phyloP scores from a whole-genome alignment of 2,329 filamentous ascomycete species.

The Aspergillus sp. region DNA sequence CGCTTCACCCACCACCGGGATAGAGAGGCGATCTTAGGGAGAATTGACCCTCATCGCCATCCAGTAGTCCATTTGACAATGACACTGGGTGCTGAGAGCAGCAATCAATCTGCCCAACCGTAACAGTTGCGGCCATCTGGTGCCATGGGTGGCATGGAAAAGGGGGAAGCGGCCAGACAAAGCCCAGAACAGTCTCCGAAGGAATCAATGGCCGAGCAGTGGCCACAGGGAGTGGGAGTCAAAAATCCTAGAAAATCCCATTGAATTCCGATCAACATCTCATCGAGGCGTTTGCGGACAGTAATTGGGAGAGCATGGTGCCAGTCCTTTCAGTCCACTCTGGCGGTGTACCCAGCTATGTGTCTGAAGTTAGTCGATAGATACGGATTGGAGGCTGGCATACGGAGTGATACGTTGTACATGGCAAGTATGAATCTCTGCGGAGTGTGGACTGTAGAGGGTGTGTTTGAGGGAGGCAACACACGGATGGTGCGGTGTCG shows the following conservation, averaged over 20 bases:
- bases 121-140: not conserved
- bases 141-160: constrained; percentile 8
- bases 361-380: constrained; percentile 1
- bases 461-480: not conserved
- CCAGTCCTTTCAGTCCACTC: not conserved
- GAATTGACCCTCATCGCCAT: not conserved
- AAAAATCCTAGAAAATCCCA: constrained; percentile 1
- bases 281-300: not conserved
- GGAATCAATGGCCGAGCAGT: constrained; percentile 6
- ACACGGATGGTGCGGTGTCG: not conserved
- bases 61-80: constrained; percentile 3
- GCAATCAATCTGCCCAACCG: constrained; percentile 1
- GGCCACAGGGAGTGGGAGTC: not conserved
- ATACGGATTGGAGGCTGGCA: not conserved
- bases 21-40: not conserved
- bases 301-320: not conserved
- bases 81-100: not conserved
- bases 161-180: constrained; percentile 13
- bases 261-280: not conserved
- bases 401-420: constrained; percentile 3
- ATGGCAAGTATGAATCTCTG: not conserved
- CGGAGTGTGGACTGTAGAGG: not conserved
- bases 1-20: not conserved
- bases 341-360: constrained; percentile 7
- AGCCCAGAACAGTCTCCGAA: not conserved